A percentile compares a stretch with the other conserved stretches of the same genome.
phyloP scores from a whole-genome alignment of 2,329 filamentous ascomycete genomes.

The Eutypella sp. region DNA sequence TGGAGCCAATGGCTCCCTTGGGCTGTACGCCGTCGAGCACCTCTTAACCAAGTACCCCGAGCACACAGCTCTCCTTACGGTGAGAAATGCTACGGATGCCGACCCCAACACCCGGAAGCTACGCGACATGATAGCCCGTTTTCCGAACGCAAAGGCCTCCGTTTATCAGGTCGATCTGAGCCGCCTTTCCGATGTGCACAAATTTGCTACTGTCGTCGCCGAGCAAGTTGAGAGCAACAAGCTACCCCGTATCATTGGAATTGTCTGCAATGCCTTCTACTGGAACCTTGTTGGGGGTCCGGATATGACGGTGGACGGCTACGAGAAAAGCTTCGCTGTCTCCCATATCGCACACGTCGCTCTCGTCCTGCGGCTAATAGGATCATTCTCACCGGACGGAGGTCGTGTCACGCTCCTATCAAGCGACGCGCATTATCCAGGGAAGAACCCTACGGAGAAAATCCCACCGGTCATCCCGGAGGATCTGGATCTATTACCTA shows the following conservation, averaged over 20 bases:
- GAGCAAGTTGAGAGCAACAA: constrained; percentile 22
- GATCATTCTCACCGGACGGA: constrained; percentile 59
- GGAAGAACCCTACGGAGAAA: constrained; percentile 29
- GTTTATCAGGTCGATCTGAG: constrained; percentile 33
- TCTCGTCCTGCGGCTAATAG: constrained; percentile 35
- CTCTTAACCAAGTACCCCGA: constrained; percentile 16
- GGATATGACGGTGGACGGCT: constrained; percentile 30
- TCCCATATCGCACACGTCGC: constrained; percentile 33
- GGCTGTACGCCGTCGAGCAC: constrained; percentile 13
- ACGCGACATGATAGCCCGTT: constrained; percentile 14
- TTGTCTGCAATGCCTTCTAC: constrained; percentile 37
- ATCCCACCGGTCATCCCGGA: constrained; percentile 25
- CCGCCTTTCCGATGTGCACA: constrained; percentile 27
- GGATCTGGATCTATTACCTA: constrained; percentile 27
- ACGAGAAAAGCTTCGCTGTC: constrained; percentile 35
- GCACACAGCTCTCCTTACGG: constrained; percentile 25
- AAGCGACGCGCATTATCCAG: constrained; percentile 28
- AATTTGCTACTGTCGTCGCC: constrained; percentile 26
- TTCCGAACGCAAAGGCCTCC: constrained; percentile 32
- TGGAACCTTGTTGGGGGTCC: constrained; percentile 29
- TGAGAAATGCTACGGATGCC: constrained; percentile 24
- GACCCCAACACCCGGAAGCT: constrained; percentile 27
- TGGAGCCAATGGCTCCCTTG: constrained; percentile 34
- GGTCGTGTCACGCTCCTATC: constrained; percentile 2
- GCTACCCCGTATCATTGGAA: constrained; percentile 27